Base-by-base conservation (phyloP, 768 basidiomycete genomes). In the Lentinula guzmanii region DNA sequence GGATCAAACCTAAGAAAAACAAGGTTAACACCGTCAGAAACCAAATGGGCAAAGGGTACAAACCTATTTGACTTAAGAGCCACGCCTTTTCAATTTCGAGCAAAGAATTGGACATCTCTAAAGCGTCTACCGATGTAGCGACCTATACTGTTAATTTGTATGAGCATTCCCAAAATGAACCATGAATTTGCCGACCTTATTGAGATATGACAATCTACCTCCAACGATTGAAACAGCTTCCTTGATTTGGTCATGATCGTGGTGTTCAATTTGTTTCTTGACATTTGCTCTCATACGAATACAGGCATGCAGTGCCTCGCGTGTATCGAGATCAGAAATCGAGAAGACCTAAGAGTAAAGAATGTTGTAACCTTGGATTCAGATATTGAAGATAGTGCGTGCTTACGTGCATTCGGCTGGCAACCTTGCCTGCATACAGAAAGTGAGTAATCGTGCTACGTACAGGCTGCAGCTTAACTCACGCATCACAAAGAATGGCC, bases 201-300 rank as follows among this genome's bases (percentile, higher is more conserved):
- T 85, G 39, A 97, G 73, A 72, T 87, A 90, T n/a, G 89, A 82
- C 11, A 93, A 79, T 45, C 94, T 77, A 0, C 95, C 93, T 4
- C 94, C 93, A 45, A 93, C 80, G 42, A 87, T 71, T 10, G 82
- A 74, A 11, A 91, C 75, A 0, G 82, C 82, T 63, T 85, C 73
- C 21, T 73, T 69, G 15, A 79, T 64, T 37, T 81, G 76, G n/a
- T 70, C 71, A 15, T 72, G 63, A 18, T 64, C 62, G 46, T 24
- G 46, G 21, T 56, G 39, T 8, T 70, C 70, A 46, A 69, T 48
- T 16, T 64, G 52, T 13, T 72, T 74, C n/a, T 72, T 76, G 24
- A 75, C 67, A 65, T 73, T 74, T 48, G 68, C 67, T 15, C 88
- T 82, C 67, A 89, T 80, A 33, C 76, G 78, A 35, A 70, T 75